phyloP scores from a whole-genome alignment of 768 basidiomycete species.

The Gymnopilus junonius region DNA sequence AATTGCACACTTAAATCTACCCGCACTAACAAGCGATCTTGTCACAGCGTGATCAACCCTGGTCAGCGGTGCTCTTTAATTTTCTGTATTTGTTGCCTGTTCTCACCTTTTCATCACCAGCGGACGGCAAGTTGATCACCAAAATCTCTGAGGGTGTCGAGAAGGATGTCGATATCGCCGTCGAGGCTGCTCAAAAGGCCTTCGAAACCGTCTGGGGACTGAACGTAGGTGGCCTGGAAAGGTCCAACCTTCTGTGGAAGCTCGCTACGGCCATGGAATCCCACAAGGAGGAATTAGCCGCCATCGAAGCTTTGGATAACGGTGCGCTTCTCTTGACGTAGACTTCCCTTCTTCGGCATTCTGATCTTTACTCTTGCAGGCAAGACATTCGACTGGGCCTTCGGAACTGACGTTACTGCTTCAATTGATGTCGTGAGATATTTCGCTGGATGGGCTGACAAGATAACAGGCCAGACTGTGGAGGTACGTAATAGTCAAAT shows the following conservation, averaged over 20 bases:
- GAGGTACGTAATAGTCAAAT: constrained; percentile 41
- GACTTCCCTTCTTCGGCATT: constrained; percentile 26
- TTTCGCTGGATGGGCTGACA: constrained; percentile 93
- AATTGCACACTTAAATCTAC: not conserved
- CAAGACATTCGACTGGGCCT: constrained; percentile 57
- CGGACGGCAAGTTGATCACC: constrained; percentile 67
- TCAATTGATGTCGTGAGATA: constrained; percentile 64
- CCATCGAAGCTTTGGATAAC: constrained; percentile 75
- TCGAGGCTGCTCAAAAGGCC: constrained; percentile 63
- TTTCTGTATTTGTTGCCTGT: constrained; percentile 10
- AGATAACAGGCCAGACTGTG: constrained; percentile 75
- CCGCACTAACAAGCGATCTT: constrained; percentile 26
- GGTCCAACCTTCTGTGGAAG: constrained; percentile 61
- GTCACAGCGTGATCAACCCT: constrained; percentile 63
- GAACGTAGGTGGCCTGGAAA: constrained; percentile 53
- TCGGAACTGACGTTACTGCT: constrained; percentile 49
- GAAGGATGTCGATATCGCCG: constrained; percentile 80
- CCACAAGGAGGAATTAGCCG: constrained; percentile 67
- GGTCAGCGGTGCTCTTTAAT: constrained; percentile 27
- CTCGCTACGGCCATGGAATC: constrained; percentile 68
- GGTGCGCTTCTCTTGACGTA: constrained; percentile 60
- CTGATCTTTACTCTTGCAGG: constrained; percentile 33
- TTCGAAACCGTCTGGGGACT: constrained; percentile 72
- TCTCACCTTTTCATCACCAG: constrained; percentile 32
- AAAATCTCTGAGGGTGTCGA: constrained; percentile 60